Evolutionary conservation across 371 early-diverging fungal genomes (phyloP).

Genomic region (Mucor irregularis): DNA sequence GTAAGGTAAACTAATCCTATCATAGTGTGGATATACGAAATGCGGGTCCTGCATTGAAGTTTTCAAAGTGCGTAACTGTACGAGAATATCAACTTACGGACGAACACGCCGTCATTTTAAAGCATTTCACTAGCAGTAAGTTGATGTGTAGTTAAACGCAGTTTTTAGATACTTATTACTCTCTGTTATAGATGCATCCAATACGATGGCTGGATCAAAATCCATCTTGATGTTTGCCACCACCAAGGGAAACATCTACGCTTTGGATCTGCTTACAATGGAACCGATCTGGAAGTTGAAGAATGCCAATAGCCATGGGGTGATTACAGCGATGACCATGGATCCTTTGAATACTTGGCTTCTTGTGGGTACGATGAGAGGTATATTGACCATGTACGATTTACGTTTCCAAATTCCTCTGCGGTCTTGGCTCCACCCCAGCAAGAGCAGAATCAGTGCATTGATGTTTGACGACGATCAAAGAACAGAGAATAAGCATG

Average conservation of each 20-base stretch:
- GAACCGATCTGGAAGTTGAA: conserved; percentile 63
- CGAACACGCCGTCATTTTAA: conserved; percentile 70
- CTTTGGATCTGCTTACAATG: conserved; percentile 78
- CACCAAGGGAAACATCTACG: conserved; percentile 73
- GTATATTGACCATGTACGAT: conserved; percentile 84
- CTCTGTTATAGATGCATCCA: conserved; percentile 39
- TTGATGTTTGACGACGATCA: conserved; percentile 56
- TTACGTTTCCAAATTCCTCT: conserved; percentile 80
- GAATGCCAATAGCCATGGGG: conserved; percentile 59
- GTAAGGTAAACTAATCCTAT: neutral
- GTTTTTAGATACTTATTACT: too few species aligned
- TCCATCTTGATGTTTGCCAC: conserved; percentile 83
- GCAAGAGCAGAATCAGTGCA: conserved; percentile 66
- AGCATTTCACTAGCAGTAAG: conserved; percentile 67
- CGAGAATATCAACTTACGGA: conserved; percentile 55
- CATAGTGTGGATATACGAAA: conserved; percentile 38
- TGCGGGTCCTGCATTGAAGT: conserved; percentile 52
- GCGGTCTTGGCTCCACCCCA: conserved; percentile 81
- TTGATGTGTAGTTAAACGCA: too few species aligned
- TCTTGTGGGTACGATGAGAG: conserved; percentile 80
- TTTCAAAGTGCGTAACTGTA: conserved; percentile 62
- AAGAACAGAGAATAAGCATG: conserved; percentile 30
- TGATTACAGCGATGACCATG: conserved; percentile 69
- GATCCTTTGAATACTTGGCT: conserved; percentile 71
- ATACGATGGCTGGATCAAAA: conserved; percentile 61